Percentiles rank a stretch among this genome's conserved stretches.
Evolutionary conservation across 2,329 filamentous ascomycete genomes (phyloP).

Genomic region (Coniochaeta sp.): DNA sequence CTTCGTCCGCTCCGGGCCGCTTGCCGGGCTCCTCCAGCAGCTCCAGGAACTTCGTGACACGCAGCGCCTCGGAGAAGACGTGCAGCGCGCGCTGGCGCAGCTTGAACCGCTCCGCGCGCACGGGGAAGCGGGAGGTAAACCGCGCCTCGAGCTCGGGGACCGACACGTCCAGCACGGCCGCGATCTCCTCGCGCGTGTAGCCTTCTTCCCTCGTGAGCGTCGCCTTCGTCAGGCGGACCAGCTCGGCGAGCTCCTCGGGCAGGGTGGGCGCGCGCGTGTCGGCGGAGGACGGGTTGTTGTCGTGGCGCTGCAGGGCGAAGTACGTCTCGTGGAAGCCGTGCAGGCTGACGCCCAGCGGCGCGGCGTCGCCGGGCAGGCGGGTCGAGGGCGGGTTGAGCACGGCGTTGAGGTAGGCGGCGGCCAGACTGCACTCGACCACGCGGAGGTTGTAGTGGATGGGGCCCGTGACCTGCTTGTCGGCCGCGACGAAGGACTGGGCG

Average conservation of each 20-base stretch:
- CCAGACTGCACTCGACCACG: slow-evolving; percentile 90
- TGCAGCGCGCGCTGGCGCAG: slow-evolving; percentile 83
- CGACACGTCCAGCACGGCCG: slow-evolving; percentile 59
- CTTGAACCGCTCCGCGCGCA: slow-evolving; percentile 81
- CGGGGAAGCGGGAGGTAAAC: slow-evolving; percentile 83
- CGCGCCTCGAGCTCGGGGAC: slow-evolving; percentile 65
- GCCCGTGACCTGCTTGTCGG: slow-evolving; percentile 90
- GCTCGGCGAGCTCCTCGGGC: slow-evolving; percentile 62
- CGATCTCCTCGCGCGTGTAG: slow-evolving; percentile 83
- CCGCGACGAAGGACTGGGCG: slow-evolving; percentile 87
- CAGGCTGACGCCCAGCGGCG: slow-evolving; percentile 75
- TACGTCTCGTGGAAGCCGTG: slow-evolving; percentile 82
- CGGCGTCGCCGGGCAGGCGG: slow-evolving; percentile 66
- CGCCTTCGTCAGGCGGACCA: slow-evolving; percentile 62
- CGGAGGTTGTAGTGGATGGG: slow-evolving; percentile 95
- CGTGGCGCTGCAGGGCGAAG: slow-evolving; percentile 48
- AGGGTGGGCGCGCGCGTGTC: slow-evolving; percentile 18
- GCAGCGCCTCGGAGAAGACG: slow-evolving; percentile 82
- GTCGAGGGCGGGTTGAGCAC: slow-evolving; percentile 48
- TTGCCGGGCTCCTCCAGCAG: slow-evolving; percentile 55
- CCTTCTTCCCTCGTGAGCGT: slow-evolving; percentile 73
- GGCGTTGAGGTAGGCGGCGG: slow-evolving; percentile 62
- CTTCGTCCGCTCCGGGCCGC: slow-evolving; percentile 27
- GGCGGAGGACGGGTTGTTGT: slow-evolving; percentile 16
- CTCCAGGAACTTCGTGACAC: slow-evolving; percentile 76